Evolutionary conservation across 2,329 filamentous ascomycete species (phyloP), one percentile per base, ranked within the genome.

Genomic region (Dissoconium aciculare): DNA sequence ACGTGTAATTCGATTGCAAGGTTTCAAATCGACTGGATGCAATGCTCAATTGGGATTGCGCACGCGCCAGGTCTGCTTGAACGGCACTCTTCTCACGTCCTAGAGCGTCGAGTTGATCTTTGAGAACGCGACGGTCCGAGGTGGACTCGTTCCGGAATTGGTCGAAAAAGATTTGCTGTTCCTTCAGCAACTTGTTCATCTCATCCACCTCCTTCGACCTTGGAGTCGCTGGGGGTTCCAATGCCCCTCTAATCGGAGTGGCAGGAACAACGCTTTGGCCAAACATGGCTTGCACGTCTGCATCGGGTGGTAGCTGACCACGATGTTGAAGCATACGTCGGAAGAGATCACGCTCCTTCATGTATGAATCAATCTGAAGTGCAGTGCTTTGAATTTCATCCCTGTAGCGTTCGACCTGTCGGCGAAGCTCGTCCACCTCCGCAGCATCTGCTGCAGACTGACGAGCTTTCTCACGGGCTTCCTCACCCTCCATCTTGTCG

Each of bases 301-400:
- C 69, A 51, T 50, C 68, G 48, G 49, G 64, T 52, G 58, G 74
- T 55, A 67, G 35, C 35, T 73, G 69, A 11, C 73, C 71, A 35
- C 74, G 68, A 39, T 89, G 80, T 43, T 87, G 80, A 16, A 94
- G 69, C 63, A 95, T 85, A 31, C 85, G 83, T 13, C 87, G 76
- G 74, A 94, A 95, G 72, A 94, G 94, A 52, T 98, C 87, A 39
- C 89, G 77, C 59, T 98, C 89, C 46, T 84, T 82, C 52, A 89
- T 83, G 54, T 92, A 93, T 53, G 82, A 92, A 60, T 93, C 82
- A 40, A 84, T 80, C 34, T 85, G 81, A 16, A 78, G 74, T 26
- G 78, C 73, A 42, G 93, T 76, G 9, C 79, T 79, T 43, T 77
- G 72, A 31, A 92, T 72, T 51, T 94, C 84, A 41, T 94, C 87